These are phyloP conservation scores for Pulicaria dysenterica DNA, from an alignment of 129 eudicot genomes.

Conservation along the genomic window DNA sequence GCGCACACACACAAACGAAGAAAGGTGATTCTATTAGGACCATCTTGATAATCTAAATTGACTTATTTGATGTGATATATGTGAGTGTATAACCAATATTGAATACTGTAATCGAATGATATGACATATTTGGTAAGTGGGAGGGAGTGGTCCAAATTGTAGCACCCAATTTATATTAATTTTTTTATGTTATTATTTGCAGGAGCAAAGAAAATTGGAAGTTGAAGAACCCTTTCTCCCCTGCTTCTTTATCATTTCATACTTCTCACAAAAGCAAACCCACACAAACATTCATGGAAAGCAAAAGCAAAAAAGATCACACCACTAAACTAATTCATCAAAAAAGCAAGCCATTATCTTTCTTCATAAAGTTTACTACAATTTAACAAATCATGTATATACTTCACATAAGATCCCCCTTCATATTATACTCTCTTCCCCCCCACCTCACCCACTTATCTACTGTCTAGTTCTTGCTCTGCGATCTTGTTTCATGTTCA, in stretches of 20 bases:
- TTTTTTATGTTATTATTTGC: neutral
- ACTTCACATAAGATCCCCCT: conserved; percentile 48
- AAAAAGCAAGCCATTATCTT: conserved; percentile 41
- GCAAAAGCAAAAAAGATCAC: conserved; percentile 39
- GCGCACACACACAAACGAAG: neutral
- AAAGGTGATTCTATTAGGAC: too few relatives aligned
- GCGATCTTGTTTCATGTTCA: conserved; percentile 25
- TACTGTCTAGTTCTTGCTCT: conserved; percentile 27
- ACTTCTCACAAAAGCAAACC: conserved; percentile 28
- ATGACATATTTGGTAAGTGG: too few relatives aligned
- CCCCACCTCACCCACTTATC: conserved; percentile 1
- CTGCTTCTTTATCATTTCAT: conserved; percentile 25
- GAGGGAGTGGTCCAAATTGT: too few relatives aligned
- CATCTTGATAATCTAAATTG: too few relatives aligned
- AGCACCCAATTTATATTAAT: neutral
- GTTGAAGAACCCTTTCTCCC: conserved; percentile 19
- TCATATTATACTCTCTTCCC: conserved; percentile 21
- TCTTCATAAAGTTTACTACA: conserved; percentile 37
- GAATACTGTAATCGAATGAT: too few relatives aligned
- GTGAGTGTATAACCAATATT: too few relatives aligned
- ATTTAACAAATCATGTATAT: conserved; percentile 43
- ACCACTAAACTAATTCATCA: conserved; percentile 38
- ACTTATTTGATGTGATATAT: too few relatives aligned
- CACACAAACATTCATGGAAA: conserved; percentile 27
- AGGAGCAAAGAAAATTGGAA: conserved; percentile 11